These are phyloP conservation scores for Stevia rebaudiana DNA, from an alignment of 140 eudicot species.

Conservation along the genomic window DNA sequence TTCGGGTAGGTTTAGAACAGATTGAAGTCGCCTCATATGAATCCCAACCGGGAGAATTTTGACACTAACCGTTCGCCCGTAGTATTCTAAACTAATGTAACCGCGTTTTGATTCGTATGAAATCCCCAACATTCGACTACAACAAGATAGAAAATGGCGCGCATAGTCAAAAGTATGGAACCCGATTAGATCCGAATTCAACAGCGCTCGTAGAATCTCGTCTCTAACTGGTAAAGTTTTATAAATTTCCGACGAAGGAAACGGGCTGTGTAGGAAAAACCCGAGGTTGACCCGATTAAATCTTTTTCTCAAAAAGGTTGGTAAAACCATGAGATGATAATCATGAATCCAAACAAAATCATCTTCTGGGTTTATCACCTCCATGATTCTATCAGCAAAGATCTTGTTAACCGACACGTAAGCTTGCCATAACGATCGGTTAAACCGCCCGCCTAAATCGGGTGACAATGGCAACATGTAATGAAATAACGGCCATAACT, in stretches of 20 bases:
- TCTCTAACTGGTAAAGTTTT: conserved; percentile 1
- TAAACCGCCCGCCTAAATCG: conserved; percentile 55
- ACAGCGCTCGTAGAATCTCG: not conserved
- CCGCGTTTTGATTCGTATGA: not conserved
- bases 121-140: conserved; percentile 4
- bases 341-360: conserved; percentile 34
- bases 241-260: not conserved
- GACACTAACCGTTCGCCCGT: not conserved
- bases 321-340: conserved; percentile 62
- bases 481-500: conserved; percentile 62
- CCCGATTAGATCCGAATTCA: not conserved
- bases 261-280: not conserved
- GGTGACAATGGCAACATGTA: conserved; percentile 59
- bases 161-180: conserved; percentile 5
- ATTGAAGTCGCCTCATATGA: not conserved
- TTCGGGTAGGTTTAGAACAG: not conserved
- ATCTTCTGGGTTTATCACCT: not conserved
- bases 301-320: conserved; percentile 32
- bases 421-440: conserved; percentile 57
- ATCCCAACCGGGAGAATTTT: not conserved
- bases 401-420: conserved; percentile 57
- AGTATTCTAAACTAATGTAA: not conserved
- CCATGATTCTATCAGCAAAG: conserved; percentile 24
- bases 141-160: not conserved
- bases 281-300: not conserved